Evolutionary conservation across 257 asterid genomes (phyloP).

Genomic region (Nicotiana paniculata): DNA sequence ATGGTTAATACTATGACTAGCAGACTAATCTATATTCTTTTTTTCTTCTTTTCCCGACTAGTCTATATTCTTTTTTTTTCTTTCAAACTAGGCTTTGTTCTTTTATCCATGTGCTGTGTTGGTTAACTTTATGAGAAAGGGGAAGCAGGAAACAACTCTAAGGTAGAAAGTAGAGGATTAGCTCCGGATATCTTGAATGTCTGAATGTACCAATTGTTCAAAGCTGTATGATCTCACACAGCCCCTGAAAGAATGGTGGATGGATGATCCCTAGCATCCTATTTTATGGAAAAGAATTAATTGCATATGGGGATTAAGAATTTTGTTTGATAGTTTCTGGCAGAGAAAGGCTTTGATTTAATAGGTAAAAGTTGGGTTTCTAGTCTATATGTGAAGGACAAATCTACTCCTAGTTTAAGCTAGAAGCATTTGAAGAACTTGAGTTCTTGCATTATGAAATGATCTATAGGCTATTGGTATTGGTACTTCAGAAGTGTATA

Average conservation of each 20-base stretch:
- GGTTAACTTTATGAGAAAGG: neutral
- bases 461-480: neutral
- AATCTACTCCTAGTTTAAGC: neutral
- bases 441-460: neutral
- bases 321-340: neutral
- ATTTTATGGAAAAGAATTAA: neutral
- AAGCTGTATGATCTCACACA: neutral
- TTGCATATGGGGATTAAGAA: neutral
- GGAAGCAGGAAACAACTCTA: constrained; percentile 3
- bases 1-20: neutral
- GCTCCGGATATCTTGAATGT: neutral
- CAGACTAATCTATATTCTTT: neutral
- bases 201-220: neutral
- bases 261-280: neutral
- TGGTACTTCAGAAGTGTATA: neutral
- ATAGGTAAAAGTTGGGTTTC: neutral
- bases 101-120: neutral
- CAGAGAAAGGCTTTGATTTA: neutral
- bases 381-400: neutral
- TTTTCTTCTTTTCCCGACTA: neutral
- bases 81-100: neutral
- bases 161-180: neutral
- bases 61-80: neutral
- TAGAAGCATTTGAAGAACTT: neutral
- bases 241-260: neutral